phyloP scores from a whole-genome alignment of 495 filamentous ascomycete genomes.

The Glarea lozoyensis region DNA sequence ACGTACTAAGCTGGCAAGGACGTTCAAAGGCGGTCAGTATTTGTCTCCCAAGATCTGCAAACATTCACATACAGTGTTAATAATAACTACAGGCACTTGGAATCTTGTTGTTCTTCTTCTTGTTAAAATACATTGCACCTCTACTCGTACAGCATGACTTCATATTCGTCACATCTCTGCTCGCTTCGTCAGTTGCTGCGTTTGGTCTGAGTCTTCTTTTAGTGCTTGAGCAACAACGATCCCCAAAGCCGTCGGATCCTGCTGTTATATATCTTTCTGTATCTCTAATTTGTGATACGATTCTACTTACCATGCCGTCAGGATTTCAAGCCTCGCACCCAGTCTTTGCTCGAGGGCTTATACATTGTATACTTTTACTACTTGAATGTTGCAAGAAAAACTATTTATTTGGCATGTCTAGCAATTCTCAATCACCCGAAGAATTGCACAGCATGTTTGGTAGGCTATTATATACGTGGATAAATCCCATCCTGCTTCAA shows the following conservation, averaged over 20 bases:
- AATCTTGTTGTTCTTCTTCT: no score
- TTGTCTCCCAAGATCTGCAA: no score
- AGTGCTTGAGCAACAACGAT: constrained; percentile 41
- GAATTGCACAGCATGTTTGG: constrained; percentile 16
- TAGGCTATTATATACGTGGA: constrained; percentile 50
- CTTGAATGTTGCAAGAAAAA: constrained; percentile 33
- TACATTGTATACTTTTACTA: constrained; percentile 2
- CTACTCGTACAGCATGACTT: no score
- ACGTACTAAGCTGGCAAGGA: no score
- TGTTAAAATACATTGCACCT: no score
- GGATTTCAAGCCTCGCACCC: constrained; percentile 25
- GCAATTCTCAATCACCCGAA: constrained; percentile 3
- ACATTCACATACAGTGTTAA: no score
- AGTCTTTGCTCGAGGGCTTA: not conserved
- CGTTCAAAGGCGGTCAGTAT: no score
- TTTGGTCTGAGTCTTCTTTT: constrained; percentile 35
- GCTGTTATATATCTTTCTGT: constrained; percentile 45
- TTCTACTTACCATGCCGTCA: constrained; percentile 25
- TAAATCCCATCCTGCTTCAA: constrained; percentile 45
- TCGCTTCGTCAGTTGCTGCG: constrained; percentile 22
- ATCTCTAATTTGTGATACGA: constrained; percentile 40
- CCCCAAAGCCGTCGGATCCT: constrained; percentile 37
- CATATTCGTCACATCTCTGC: constrained; percentile 1
- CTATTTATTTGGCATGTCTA: constrained; percentile 25
- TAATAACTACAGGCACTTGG: no score